phyloP scores from a whole-genome alignment of 2,329 filamentous ascomycete genomes.

The Botrytis medusae region DNA sequence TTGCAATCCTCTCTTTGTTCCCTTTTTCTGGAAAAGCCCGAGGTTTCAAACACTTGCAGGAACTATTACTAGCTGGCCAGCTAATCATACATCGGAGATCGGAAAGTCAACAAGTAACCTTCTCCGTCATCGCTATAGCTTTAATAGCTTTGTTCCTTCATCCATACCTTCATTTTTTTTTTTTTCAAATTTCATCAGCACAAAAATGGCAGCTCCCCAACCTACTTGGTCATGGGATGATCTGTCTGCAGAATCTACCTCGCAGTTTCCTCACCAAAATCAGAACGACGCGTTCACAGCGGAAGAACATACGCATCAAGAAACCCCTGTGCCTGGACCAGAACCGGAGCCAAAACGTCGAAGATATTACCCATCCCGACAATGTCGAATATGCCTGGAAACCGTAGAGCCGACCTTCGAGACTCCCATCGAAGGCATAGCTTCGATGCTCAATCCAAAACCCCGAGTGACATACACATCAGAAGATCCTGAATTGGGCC shows the following conservation, averaged over 20 bases:
- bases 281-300: neutral
- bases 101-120: neutral
- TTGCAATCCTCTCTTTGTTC: neutral
- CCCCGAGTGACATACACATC: constrained; percentile 70
- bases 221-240: constrained; percentile 16
- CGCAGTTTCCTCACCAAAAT: neutral
- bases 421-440: constrained; percentile 52
- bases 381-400: constrained; percentile 89
- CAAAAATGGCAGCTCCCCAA: neutral
- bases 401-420: constrained; percentile 60
- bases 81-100: neutral
- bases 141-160: neutral
- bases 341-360: constrained; percentile 35
- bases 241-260: neutral
- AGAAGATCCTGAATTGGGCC: constrained; percentile 69
- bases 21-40: neutral
- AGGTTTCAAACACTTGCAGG: neutral
- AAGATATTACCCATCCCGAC: constrained; percentile 66
- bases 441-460: constrained; percentile 55
- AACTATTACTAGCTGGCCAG: neutral
- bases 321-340: neutral
- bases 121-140: neutral
- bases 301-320: neutral
- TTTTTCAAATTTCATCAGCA: neutral
- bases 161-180: neutral